Conservation (phyloP, 768 basidiomycete species). For the Lactarius pseudohatsudake region DNA sequence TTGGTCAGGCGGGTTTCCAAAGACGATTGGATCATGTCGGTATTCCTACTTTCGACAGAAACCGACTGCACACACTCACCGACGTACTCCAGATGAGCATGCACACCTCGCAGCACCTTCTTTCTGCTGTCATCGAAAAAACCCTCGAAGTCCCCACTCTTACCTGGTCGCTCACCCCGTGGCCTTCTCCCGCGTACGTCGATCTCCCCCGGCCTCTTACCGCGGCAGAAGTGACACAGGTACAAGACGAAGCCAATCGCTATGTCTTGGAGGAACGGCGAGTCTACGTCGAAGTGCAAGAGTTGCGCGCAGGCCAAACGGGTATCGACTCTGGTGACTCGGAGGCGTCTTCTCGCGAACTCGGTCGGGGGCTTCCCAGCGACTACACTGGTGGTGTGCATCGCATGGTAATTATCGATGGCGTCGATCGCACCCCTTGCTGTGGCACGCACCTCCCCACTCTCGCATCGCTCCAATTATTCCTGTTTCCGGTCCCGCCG, state of each 20-base stretch:
- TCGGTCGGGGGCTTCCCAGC: slow-evolving; percentile 60
- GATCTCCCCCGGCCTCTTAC: slow-evolving; percentile 72
- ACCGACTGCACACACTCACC: background rate
- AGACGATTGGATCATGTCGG: slow-evolving; percentile 74
- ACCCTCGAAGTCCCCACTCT: slow-evolving; percentile 65
- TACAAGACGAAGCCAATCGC: slow-evolving; percentile 65
- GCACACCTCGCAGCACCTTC: slow-evolving; percentile 83
- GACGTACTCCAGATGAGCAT: slow-evolving; percentile 62
- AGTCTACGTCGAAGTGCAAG: slow-evolving; percentile 74
- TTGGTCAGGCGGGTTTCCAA: slow-evolving; percentile 59
- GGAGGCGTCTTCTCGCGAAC: slow-evolving; percentile 48
- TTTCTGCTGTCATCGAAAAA: slow-evolving; percentile 76
- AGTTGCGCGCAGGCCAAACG: slow-evolving; percentile 45
- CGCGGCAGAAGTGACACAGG: slow-evolving; percentile 53
- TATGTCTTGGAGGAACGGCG: slow-evolving; percentile 67
- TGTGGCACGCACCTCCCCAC: slow-evolving; percentile 84
- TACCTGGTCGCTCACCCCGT: slow-evolving; percentile 76
- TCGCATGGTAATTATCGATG: slow-evolving; percentile 81
- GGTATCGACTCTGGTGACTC: slow-evolving; percentile 36
- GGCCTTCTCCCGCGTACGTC: slow-evolving; percentile 71
- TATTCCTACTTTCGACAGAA: slow-evolving; percentile 10
- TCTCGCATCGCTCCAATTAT: slow-evolving; percentile 69
- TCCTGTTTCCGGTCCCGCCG: slow-evolving; percentile 64
- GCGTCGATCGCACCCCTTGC: slow-evolving; percentile 81
- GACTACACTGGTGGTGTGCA: slow-evolving; percentile 77